A percentile compares a stretch with the other conserved stretches of the same genome.
phyloP scores from a whole-genome alignment of 202 grass and related monocot species.

The Miscanthus sacchariflorus region DNA sequence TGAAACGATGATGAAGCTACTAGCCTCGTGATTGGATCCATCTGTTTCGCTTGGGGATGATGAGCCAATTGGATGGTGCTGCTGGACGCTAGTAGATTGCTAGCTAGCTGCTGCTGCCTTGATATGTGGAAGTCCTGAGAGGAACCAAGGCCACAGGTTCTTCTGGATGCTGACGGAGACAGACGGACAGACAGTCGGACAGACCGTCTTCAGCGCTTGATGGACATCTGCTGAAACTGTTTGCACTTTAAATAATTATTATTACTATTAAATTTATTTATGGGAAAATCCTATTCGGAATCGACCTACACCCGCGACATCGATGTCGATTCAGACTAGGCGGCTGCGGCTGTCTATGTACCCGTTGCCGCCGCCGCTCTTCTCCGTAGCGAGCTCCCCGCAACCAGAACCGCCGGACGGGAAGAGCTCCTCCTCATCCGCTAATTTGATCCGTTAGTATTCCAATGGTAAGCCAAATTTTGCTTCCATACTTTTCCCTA shows the following conservation, averaged over 20 bases:
- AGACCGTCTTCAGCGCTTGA: not conserved
- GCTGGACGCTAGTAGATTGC: not conserved
- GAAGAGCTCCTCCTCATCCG: too few relatives aligned
- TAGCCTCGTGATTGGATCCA: constrained; percentile 43
- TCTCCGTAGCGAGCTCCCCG: too few relatives aligned
- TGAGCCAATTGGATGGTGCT: not conserved
- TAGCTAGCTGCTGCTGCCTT: not conserved
- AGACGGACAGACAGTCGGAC: constrained; percentile 13
- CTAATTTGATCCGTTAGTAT: too few relatives aligned
- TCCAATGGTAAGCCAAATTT: too few relatives aligned
- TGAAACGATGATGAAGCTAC: constrained; percentile 55
- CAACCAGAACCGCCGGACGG: too few relatives aligned
- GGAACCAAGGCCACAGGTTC: constrained; percentile 41
- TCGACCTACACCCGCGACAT: too few relatives aligned
- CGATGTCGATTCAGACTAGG: too few relatives aligned
- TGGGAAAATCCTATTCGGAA: too few relatives aligned
- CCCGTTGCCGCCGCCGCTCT: too few relatives aligned
- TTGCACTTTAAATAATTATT: not conserved
- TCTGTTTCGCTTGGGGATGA: constrained; percentile 36
- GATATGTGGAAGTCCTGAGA: constrained; percentile 26
- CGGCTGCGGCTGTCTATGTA: too few relatives aligned
- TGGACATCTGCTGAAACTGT: not conserved
- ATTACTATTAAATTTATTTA: too few relatives aligned
- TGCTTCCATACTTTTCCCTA: too few relatives aligned
- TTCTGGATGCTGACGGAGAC: constrained; percentile 4